Percentiles rank a stretch among this genome's conserved stretches.
phyloP scores from a whole-genome alignment of 768 basidiomycete species.

The Lactarius deliciosus region DNA sequence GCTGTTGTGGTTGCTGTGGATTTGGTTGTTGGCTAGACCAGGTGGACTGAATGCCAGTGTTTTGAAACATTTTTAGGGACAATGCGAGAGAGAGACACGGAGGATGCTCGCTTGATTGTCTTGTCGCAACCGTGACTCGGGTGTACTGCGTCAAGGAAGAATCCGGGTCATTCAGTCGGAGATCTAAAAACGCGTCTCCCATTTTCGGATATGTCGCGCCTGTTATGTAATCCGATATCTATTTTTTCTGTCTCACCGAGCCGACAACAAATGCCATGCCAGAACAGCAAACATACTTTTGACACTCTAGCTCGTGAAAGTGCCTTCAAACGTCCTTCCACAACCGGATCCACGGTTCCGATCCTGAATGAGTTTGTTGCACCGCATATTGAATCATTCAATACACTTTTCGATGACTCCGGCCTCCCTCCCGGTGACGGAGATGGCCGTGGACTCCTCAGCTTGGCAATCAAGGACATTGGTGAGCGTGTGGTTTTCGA shows the following conservation, averaged over 20 bases:
- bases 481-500: conserved; percentile 94
- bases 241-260: neutral
- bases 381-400: conserved; percentile 96
- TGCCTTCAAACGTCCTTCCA: conserved; percentile 72
- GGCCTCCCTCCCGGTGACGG: conserved; percentile 72
- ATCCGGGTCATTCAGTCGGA: conserved; percentile 23
- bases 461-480: conserved; percentile 77
- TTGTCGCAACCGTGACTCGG: neutral
- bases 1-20: conserved; percentile 62
- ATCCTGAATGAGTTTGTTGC: conserved; percentile 90
- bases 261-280: too few relatives aligned
- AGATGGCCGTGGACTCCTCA: conserved; percentile 77
- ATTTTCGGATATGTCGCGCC: conserved; percentile 10
- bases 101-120: neutral
- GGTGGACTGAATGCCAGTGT: conserved; percentile 50
- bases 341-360: conserved; percentile 64
- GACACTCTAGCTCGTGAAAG: conserved; percentile 80
- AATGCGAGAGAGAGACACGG: neutral
- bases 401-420: conserved; percentile 92
- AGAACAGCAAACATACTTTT: conserved; percentile 59
- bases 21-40: conserved; percentile 71
- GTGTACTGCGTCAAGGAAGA: neutral
- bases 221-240: conserved; percentile 7
- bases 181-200: conserved; percentile 21
- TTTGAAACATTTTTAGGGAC: conserved; percentile 57